Base-by-base conservation (phyloP, 768 basidiomycete genomes). In the Pisolithus marmoratus region DNA sequence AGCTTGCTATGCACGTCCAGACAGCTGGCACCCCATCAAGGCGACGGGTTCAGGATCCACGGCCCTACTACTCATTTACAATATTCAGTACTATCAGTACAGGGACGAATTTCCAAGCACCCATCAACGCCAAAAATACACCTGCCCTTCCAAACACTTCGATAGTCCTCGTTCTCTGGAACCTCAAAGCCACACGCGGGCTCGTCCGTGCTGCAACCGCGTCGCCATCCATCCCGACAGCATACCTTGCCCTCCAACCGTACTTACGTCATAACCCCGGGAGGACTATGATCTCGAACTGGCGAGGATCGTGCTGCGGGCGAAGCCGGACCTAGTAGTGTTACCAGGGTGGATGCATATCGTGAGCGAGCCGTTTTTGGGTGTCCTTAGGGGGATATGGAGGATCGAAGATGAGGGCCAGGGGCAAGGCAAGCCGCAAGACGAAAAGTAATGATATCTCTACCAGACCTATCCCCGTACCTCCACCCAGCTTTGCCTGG, bases 331-430 rank as follows among this genome's bases (percentile, higher is more conserved):
- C 68, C 66, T 94, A 23, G 80, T 98, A 46, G 89, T 99, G 7
- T 77, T 97, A 17, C 95, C 95, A 0, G 95, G 95, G 0, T 99
- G 93, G 91, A 97, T 99, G 95, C 94, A 98, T 62, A 90, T 98
- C 61, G 77, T 97, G 53, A 83, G 85, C 51, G 85, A 90, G 48
- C 73, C 72, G 0, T 97, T 97, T 67, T 68, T 98, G 53, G 80
- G 90, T 19, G 74, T 83, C 29, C 64, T 90, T 46, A 72, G 76
- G 45, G 3, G 79, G 80, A 8, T 60, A 67, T 22, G 40, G n/a
- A 22, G 19, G n/a, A n/a, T 42, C 17, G 66, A 65, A 48, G 58
- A 58, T 0, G 59, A 70, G 36, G 66, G n/a, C n/a, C n/a, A n/a
- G n/a, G n/a, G n/a, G n/a, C n/a, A n/a, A 67, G 1, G n/a, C n/a